Evolutionary conservation across 371 early-diverging fungal genomes (phyloP).

Genomic region (Zopfochytrium polystomum): DNA sequence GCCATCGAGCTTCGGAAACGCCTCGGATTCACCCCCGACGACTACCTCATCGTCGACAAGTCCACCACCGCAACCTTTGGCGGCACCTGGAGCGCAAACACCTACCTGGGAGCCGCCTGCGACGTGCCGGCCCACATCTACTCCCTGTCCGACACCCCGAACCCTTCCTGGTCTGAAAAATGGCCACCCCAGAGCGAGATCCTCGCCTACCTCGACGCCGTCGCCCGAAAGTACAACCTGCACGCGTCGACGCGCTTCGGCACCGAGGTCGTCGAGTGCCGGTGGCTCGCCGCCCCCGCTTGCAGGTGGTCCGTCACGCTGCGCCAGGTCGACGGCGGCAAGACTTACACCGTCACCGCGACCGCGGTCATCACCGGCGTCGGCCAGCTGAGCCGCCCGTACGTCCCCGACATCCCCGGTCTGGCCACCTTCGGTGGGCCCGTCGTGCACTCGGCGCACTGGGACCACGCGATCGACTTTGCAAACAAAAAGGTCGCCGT

Average conservation of each 20-base stretch:
- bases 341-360: conserved; percentile 11
- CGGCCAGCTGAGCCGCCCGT: conserved; percentile 50
- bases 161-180: conserved; percentile 49
- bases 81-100: conserved; percentile 39
- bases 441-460: conserved; percentile 31
- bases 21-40: too few relatives aligned
- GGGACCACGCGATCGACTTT: conserved; percentile 21
- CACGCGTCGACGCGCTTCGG: conserved; percentile 42
- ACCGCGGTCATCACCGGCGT: conserved; percentile 38
- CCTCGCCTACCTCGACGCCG: conserved; percentile 46
- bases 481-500: too few relatives aligned
- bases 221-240: conserved; percentile 49
- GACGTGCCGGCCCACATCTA: conserved; percentile 57
- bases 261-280: conserved; percentile 5
- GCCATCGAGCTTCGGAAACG: too few relatives aligned
- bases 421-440: conserved; percentile 44
- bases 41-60: too few relatives aligned
- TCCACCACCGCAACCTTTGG: too few relatives aligned
- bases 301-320: too few relatives aligned
- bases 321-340: neutral
- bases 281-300: neutral
- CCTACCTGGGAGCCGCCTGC: conserved; percentile 58
- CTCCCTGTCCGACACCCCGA: conserved; percentile 43
- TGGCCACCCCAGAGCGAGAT: conserved; percentile 54
- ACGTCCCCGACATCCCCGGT: conserved; percentile 47